phyloP scores from a whole-genome alignment of 2,329 filamentous ascomycete genomes.

The Phaeophleospora eucalypticola region DNA sequence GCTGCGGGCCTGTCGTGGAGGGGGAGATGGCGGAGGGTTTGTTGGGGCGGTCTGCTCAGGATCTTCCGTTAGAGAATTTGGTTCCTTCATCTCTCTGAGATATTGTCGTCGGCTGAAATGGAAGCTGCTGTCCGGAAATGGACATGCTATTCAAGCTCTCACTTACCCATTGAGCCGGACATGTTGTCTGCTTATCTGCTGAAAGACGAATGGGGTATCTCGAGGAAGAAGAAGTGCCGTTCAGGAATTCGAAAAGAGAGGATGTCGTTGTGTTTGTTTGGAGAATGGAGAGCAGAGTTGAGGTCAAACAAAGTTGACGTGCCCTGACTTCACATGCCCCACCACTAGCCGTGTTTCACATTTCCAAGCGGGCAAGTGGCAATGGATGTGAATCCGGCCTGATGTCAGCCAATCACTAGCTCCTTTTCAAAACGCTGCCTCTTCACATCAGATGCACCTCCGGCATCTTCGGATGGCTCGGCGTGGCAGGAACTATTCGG shows the following conservation, averaged over 20 bases:
- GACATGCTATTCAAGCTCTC: no score
- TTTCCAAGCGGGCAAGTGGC: neutral
- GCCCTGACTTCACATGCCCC: neutral
- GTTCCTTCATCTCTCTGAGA: no score
- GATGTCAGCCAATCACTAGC: neutral
- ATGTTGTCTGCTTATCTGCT: neutral
- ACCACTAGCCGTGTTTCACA: neutral
- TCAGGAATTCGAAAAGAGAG: neutral
- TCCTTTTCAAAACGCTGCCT: no score
- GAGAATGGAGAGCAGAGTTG: neutral
- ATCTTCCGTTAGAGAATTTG: no score
- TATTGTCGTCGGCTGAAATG: no score
- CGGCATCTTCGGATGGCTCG: no score
- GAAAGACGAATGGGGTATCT: no score
- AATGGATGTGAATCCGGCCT: neutral
- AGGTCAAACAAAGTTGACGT: no score
- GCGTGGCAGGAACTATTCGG: no score
- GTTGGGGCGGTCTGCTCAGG: conserved; percentile 64
- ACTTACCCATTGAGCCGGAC: neutral
- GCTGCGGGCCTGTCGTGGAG: conserved; percentile 61
- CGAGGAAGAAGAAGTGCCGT: neutral
- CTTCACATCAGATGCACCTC: no score
- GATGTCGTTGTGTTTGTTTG: neutral
- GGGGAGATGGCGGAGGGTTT: conserved; percentile 74
- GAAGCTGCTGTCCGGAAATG: no score